These are phyloP conservation scores for Trypanosoma cruzi DNA, from an alignment of 208 protist species.

Conservation along the genomic window DNA sequence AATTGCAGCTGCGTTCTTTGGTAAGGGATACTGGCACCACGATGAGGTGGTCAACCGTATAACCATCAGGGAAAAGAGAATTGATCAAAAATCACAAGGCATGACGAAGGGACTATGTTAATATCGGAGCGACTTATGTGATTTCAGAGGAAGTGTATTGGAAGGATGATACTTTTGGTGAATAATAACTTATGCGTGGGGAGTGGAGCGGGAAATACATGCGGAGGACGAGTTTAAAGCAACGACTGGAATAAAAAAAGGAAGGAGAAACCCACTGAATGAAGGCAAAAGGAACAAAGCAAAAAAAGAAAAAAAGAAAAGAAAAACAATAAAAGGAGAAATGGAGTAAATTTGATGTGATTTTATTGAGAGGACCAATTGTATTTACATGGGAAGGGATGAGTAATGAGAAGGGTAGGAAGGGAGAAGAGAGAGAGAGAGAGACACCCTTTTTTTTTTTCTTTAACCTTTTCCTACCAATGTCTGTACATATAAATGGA, in stretches of 20 bases:
- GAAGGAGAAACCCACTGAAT: conserved; percentile 7
- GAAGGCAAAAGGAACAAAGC: neutral
- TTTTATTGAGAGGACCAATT: neutral
- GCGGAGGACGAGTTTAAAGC: neutral
- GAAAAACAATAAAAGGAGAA: too few relatives aligned
- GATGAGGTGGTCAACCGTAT: too few relatives aligned
- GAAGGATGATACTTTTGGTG: neutral
- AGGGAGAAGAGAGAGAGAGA: too few relatives aligned
- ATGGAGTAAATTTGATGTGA: neutral
- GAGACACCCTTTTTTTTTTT: too few relatives aligned
- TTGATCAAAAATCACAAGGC: too few relatives aligned
- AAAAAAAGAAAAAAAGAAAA: conserved; percentile 9
- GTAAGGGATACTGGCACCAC: too few relatives aligned
- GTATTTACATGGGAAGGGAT: neutral
- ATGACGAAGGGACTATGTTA: neutral
- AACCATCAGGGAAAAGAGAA: too few relatives aligned
- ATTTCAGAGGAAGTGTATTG: neutral
- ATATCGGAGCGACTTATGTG: neutral
- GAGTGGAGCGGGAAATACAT: neutral
- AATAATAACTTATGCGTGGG: neutral
- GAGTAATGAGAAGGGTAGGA: too few relatives aligned
- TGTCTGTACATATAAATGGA: too few relatives aligned
- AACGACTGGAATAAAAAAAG: conserved; percentile 6
- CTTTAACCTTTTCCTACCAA: neutral
- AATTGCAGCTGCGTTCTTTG: too few relatives aligned